Conservation (phyloP, 2,329 filamentous ascomycete genomes). For the Apiospora rasikravindrae region DNA sequence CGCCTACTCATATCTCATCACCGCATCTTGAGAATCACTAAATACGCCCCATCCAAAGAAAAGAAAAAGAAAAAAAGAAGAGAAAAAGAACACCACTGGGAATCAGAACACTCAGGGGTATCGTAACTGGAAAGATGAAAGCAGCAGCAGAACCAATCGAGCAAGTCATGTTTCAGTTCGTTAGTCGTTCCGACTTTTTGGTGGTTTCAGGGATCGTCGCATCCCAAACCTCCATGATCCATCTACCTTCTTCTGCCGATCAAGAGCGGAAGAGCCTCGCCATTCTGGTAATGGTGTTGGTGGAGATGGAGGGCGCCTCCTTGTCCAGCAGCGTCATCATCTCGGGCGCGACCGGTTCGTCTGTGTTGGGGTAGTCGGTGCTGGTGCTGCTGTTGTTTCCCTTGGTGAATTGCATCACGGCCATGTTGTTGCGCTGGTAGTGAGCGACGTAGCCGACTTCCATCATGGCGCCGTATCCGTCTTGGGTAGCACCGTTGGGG, state of each 20-base stretch:
- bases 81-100: not conserved
- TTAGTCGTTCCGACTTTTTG: not conserved
- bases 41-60: not conserved
- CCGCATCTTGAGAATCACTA: not conserved
- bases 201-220: too few species aligned
- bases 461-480: conserved; percentile 55
- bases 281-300: not conserved
- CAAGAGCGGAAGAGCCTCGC: not conserved
- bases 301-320: not conserved
- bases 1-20: not conserved
- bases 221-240: not conserved
- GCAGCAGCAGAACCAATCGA: not conserved
- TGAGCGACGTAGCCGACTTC: conserved; percentile 57
- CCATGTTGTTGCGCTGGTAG: conserved; percentile 24
- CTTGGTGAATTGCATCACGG: not conserved
- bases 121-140: not conserved
- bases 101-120: not conserved
- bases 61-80: not conserved
- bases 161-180: not conserved
- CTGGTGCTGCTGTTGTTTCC: not conserved
- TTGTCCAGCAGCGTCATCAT: not conserved
- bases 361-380: not conserved
- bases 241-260: not conserved
- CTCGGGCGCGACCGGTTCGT: not conserved
- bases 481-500: conserved; percentile 51